Evolutionary conservation across 148 eudicot species (phyloP).

Genomic region (Suaeda aralocaspica): DNA sequence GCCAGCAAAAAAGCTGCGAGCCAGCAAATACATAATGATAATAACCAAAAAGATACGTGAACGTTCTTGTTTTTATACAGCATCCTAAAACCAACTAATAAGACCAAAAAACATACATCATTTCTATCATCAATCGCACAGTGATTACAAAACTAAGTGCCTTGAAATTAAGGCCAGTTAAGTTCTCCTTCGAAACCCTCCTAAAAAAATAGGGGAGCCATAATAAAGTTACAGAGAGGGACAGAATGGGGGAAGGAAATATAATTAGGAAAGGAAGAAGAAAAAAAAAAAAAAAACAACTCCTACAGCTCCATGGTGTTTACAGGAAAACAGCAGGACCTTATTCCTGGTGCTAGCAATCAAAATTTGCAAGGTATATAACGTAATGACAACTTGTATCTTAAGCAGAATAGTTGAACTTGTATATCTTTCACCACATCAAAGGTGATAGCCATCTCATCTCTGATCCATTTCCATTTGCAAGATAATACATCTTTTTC

Average conservation of each 20-base stretch:
- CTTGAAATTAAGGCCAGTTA: conserved; percentile 2
- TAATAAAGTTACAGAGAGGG: too few relatives aligned
- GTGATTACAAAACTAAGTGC: conserved; percentile 1
- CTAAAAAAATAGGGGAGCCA: not conserved
- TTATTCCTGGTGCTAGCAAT: conserved; percentile 10
- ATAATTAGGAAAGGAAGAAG: not conserved
- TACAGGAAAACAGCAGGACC: conserved; percentile 9
- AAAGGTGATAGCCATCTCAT: conserved; percentile 87
- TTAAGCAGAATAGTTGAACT: not conserved
- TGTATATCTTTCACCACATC: conserved; percentile 50
- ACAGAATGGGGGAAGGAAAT: not conserved
- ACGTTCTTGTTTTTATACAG: too few relatives aligned
- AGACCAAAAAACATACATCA: too few relatives aligned
- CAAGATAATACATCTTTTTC: conserved; percentile 82
- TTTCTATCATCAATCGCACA: not conserved
- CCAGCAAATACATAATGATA: too few relatives aligned
- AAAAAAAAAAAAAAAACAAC: not conserved
- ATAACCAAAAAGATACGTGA: too few relatives aligned
- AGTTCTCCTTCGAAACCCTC: conserved; percentile 9
- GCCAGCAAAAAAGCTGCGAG: too few relatives aligned
- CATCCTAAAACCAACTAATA: too few relatives aligned
- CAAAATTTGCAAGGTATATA: not conserved
- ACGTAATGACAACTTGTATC: not conserved
- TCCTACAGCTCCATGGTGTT: conserved; percentile 10
- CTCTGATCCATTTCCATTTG: conserved; percentile 93